Base-by-base conservation (phyloP, 345 rosid genomes). In the Citrus medica region DNA sequence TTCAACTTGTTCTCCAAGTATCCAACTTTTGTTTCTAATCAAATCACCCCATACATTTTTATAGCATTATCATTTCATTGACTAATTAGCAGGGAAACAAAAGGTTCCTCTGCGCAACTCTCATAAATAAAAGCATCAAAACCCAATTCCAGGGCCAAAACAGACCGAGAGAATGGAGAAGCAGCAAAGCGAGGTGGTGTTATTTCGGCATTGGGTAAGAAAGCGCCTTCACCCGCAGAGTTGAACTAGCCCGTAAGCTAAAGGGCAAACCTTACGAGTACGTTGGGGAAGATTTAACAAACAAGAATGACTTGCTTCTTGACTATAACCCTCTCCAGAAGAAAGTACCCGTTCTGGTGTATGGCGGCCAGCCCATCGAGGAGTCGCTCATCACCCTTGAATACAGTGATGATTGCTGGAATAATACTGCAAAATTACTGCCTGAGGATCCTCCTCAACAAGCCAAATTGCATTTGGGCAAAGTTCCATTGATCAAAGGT, bases 381-480 rank as follows among this genome's bases (percentile, higher is more conserved):
- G 79, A 86, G 68, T 81, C 85, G 12, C 67, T 83, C 14, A 51
- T 80, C 59, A 83, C 79, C 46, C 79, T 81, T 0, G 76, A 81
- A 70, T 81, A 77, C 42, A 75, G 78, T 22, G 81, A 82, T 1
- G 79, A 83, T 13, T 25, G 67, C 48, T 79, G 83, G 82, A 56
- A 76, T 17, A 21, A 51, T 16, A 9, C 67, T 30, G 80, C 88
- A 14, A 67, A 67, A 55, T 67, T 86, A 2, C 58, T 83, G 48
- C 81, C 81, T 0, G 72, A 82, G 51, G 86, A 85, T 73, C 84
- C 81, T 40, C 69, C 37, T 46, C 28, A 73, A 2, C 74, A 80
- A 68, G 73, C 83, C 67, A 77, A 77, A 19, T 77, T 67, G 81
- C 38, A 81, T 79, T 30, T 79, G 86, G 83, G 78, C 79, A 0